These are phyloP conservation scores for Porcisia deanei DNA, from an alignment of 208 protist genomes.

Conservation along the genomic window DNA sequence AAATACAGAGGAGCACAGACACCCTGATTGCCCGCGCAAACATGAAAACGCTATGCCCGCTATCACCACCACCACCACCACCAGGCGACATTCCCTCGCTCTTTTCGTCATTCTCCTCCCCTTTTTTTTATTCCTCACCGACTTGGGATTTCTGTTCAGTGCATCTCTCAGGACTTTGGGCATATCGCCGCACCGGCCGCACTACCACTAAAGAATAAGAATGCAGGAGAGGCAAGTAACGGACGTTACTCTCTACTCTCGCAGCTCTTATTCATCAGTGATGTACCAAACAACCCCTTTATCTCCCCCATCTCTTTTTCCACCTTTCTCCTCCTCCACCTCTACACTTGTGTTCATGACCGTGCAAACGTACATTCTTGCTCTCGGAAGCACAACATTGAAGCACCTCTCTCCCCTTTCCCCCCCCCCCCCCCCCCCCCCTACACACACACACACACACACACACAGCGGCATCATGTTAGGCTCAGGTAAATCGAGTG, in stretches of 20 bases:
- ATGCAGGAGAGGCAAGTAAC: not conserved
- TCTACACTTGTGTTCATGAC: not conserved
- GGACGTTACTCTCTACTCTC: not conserved
- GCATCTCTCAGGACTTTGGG: not conserved
- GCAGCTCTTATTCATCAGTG: not conserved
- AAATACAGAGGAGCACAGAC: not conserved
- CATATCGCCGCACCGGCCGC: not conserved
- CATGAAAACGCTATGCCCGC: too few species aligned
- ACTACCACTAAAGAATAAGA: too few species aligned
- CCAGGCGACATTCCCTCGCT: not conserved
- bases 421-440: not conserved
- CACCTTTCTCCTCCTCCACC: not conserved
- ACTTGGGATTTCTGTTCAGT: not conserved
- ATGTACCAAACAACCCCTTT: not conserved
- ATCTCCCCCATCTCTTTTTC: too few species aligned
- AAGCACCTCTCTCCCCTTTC: too few species aligned
- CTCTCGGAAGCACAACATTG: not conserved
- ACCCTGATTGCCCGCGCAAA: too few species aligned
- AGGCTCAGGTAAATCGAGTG: slow-evolving; percentile 85
- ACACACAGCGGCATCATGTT: slow-evolving; percentile 55
- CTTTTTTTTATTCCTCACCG: not conserved
- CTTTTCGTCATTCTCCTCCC: not conserved
- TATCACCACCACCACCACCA: not conserved
- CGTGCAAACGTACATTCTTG: not conserved
- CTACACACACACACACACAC: slow-evolving; percentile 17